Base-by-base conservation (phyloP, 768 basidiomycete genomes). In the Serendipita sp. region DNA sequence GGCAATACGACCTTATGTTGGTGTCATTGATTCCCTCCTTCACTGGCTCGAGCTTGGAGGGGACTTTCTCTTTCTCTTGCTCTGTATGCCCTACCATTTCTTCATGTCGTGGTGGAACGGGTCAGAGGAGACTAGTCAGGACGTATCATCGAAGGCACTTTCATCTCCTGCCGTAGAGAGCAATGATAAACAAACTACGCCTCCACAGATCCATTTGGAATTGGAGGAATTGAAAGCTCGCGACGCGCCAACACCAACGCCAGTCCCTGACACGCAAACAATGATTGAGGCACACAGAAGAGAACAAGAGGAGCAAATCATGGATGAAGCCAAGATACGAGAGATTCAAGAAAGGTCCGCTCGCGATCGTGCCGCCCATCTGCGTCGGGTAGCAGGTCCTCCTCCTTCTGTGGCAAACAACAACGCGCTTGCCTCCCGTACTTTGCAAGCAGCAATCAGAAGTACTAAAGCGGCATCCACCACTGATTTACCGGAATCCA, bases 1-100 rank as follows among this genome's bases (percentile, higher is more conserved):
- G 16, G 69, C 86, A 33, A 71, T 91, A 67, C 86, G 83, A 68
- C 90, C 90, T 3, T 88, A 92, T 67, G 78, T 80, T 14, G 67
- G 75, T 3, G 78, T 84, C 0, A 72, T 91, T 38, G 90, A 92
- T 69, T 75, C 81, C 16, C 63, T 78, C 13, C 75, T 90, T 30
- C 85, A 88, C 61, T 65, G 86, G 26, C 71, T 76, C 41, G 77
- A 81, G 60, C 81, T 83, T 71, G 67, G 83, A 48, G 84, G 85
- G 22, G 88, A 90, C 70, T 66, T 75, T 33, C 75, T 88, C 56
- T 53, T 83, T 41, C 72, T 80, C 7, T 64, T 79, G 24, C 68
- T 75, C 45, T 68, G 71, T 22, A 70, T 79, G n/a, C 77, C 79
- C 2, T 51, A 75, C 62, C 71, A 75, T 61, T 68, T 72, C 53